Base-by-base conservation (phyloP, 345 rosid species). In the Aquilaria malaccensis region DNA sequence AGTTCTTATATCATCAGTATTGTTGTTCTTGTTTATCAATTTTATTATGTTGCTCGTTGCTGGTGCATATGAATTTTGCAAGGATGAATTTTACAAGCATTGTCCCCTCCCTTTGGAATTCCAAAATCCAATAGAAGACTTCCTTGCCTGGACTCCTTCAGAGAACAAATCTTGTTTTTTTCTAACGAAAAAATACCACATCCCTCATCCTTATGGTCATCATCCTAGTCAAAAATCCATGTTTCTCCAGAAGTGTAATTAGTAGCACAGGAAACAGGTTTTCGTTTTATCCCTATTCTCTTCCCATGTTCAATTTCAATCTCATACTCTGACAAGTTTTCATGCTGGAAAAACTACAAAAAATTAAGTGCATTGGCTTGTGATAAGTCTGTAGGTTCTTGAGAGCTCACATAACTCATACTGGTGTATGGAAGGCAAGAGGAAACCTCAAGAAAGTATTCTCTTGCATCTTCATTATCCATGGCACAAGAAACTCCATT, bases 111-210 rank as follows among this genome's bases (percentile, higher is more conserved):
- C 63, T 70, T 63, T 76, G 46, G 47, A 65, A 71, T 73, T 72
- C 64, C 58, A 59, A 43, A 73, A 67, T 45, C 70, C 61, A 62
- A 74, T 67, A 62, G 62, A 55, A 57, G 76, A 70, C 63, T 56
- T 66, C 59, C 56, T 13, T 57, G 72, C 61, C 43, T 10, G 56
- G 74, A 70, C 68, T 75, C 65, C 60, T 65, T 60, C 30, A 48
- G 75, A 76, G 62, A 80, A 78, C 55, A 85, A 79, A 29, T 83
- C 89, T 52, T 80, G 79, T 73, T 79, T 89, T 77, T 79, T 81
- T 79, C 89, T 76, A 68, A 82, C 53, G 69, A 69, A 85, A 43
- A 92, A 56, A 67, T 89, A 65, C 97, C 98, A 2, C 95, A 93
- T 61, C 97, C 87, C 63, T 88, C 97, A 73, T 91, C 93, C 74